Evolutionary conservation across 2,329 filamentous ascomycete species (phyloP).

Genomic region (Hypoxylon sp.): DNA sequence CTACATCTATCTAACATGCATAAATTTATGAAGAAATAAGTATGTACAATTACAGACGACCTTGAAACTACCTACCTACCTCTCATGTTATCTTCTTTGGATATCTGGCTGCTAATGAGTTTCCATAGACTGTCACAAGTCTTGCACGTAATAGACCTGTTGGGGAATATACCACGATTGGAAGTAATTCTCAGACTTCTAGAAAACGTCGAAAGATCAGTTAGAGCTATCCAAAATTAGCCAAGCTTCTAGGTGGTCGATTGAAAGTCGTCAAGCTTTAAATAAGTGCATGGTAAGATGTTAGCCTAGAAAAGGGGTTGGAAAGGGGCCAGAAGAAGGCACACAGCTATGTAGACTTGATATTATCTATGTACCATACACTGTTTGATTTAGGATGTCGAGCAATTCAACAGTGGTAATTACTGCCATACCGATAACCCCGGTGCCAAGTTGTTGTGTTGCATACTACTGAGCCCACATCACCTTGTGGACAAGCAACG

Average conservation of each 20-base stretch:
- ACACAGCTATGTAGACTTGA: background rate
- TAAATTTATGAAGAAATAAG: background rate
- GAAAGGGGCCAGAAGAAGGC: background rate
- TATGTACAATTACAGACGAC: background rate
- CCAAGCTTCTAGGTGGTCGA: background rate
- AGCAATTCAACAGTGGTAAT: background rate
- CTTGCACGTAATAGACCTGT: background rate
- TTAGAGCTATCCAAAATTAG: background rate
- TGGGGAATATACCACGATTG: background rate
- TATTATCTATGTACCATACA: too few relatives aligned
- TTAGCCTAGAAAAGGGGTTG: background rate
- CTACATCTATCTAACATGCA: background rate
- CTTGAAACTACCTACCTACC: background rate
- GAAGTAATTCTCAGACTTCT: background rate
- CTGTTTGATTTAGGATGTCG: too few relatives aligned
- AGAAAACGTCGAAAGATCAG: background rate
- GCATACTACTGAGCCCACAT: background rate
- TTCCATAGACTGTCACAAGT: background rate
- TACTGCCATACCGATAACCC: background rate
- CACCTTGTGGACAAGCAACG: background rate
- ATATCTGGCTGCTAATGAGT: background rate
- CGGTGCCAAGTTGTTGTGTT: background rate
- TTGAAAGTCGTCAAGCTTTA: background rate
- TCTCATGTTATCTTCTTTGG: background rate
- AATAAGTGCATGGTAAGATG: background rate